phyloP scores from a whole-genome alignment of 495 filamentous ascomycete genomes.

The Tuber indicum region DNA sequence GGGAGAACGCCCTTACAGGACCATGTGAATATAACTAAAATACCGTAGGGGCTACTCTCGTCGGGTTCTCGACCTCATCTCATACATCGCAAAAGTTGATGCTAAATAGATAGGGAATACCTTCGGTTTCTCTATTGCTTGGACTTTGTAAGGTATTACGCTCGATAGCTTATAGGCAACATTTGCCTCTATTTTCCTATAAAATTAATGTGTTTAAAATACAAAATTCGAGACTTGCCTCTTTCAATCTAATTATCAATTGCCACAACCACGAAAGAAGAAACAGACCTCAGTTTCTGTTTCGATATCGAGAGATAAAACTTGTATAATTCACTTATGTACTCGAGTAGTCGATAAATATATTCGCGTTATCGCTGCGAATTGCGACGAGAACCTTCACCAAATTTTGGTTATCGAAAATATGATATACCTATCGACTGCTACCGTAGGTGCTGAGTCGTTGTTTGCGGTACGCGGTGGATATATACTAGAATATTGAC shows the following conservation, averaged over 20 bases:
- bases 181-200: background rate
- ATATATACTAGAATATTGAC: no score
- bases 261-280: background rate
- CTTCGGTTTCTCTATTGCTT: background rate
- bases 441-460: no score
- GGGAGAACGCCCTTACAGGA: background rate
- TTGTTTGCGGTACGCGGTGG: no score
- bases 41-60: conserved; percentile 77
- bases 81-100: conserved; percentile 88
- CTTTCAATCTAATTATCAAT: background rate
- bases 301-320: no score
- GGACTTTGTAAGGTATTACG: background rate
- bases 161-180: background rate
- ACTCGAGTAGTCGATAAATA: no score
- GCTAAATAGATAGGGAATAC: background rate
- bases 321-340: no score
- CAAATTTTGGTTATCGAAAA: no score
- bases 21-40: background rate
- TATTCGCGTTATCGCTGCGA: no score
- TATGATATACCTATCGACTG: no score
- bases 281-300: no score
- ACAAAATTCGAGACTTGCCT: background rate
- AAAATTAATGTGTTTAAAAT: background rate
- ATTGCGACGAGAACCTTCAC: no score
- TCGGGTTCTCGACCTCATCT: conserved; percentile 93